Evolutionary conservation across 805 yeast genomes (phyloP).

Genomic region (Zygotorulaspora chibaensis): DNA sequence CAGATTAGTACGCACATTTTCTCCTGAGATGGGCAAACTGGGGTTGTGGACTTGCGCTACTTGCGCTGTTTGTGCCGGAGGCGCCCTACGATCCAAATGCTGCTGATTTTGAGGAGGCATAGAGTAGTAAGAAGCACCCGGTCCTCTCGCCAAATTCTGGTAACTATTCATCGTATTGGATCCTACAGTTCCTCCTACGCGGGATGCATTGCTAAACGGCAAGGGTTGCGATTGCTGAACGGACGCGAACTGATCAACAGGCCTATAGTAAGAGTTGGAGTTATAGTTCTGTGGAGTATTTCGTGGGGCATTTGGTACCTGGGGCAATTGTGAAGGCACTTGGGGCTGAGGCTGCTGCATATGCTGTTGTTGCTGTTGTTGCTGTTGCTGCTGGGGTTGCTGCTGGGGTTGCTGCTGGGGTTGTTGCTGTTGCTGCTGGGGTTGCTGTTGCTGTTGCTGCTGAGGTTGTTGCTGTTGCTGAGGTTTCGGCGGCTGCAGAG

Average conservation of each 20-base stretch:
- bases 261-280: conserved; percentile 3
- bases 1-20: conserved; percentile 1
- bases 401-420: conserved; percentile 11
- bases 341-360: neutral
- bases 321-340: neutral
- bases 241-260: conserved; percentile 5
- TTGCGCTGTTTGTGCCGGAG: neutral
- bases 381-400: conserved; percentile 8
- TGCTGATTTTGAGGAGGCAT: conserved; percentile 5
- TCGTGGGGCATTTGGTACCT: neutral
- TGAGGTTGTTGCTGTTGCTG: conserved; percentile 5
- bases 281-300: conserved; percentile 2
- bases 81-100: conserved; percentile 5
- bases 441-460: conserved; percentile 4
- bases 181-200: neutral
- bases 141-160: conserved; percentile 2
- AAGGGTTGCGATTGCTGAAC: conserved; percentile 6
- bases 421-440: conserved; percentile 8
- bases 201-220: conserved; percentile 8
- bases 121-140: conserved; percentile 9
- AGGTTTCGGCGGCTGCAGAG: neutral
- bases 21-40: neutral
- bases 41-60: neutral
- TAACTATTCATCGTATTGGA: conserved; percentile 6
- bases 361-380: neutral